Evolutionary conservation across 257 asterid species (phyloP), one percentile per base, ranked within the genome.

Genomic region (Plantago major): DNA sequence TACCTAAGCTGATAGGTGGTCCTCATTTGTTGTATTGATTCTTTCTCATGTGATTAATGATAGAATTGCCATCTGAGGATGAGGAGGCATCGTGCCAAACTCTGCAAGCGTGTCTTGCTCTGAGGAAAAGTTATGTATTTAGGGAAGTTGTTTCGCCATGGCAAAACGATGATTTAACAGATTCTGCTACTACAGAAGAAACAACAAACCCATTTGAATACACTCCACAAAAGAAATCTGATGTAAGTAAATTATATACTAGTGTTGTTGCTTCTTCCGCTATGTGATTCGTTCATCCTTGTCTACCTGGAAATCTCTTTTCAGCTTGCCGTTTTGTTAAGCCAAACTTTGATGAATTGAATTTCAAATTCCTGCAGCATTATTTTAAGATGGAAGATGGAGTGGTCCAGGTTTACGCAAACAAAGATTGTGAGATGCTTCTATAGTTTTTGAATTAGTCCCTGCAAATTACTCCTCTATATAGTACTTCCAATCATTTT

Each of bases 331-430:
- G 5, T 10, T 8, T 37, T 10, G 12, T 22, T 49, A 4, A 33
- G 40, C 40, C 6, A 33, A 33, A 1, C 6, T 3, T 42, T 70
- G 55, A 48, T 69, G 71, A 62, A 60, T 48, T 65, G 62, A 38
- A 44, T 70, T 50, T 65, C 60, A 54, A 56, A 15, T 66, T 60
- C 73, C 42, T 78, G 79, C 95, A 92, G 99, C 97, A 92, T 74
- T 71, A 81, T 75, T 86, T 82, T 72, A 81, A 77, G 76, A 92
- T 92, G 99, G 99, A 92, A 84, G 99, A 89, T 73, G 99, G 99
- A 58, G 97, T 92, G 59, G 90, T 92, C 71, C 85, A 89, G 70
- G 89, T 86, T 58, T 89, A 92, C 76, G 95, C 95, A 50, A 80
- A 81, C 72, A 74, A 80, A 76, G 88, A 86, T 58, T 74, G 99